phyloP scores from a whole-genome alignment of 352 stramenopile species.

The Globisporangium spiculum region DNA sequence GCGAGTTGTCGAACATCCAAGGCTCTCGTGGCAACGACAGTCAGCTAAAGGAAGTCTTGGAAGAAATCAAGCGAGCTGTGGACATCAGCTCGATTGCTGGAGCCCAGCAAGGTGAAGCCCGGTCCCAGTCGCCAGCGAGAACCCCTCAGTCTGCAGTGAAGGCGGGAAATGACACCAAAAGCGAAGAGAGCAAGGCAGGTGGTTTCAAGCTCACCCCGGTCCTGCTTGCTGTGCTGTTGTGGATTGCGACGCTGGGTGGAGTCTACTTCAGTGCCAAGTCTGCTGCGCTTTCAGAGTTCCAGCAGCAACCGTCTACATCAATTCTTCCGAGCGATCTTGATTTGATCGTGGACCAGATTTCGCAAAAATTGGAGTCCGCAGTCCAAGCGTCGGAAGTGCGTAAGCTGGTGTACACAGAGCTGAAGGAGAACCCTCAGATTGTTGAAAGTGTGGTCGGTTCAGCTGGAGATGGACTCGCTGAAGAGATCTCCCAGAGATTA shows the following conservation, averaged over 20 bases:
- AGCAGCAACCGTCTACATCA: conserved; percentile 13
- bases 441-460: conserved; percentile 2
- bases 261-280: conserved; percentile 24
- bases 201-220: conserved; percentile 7
- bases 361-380: conserved; percentile 18
- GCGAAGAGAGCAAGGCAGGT: not conserved
- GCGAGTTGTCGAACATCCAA: conserved; percentile 18
- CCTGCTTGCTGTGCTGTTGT: conserved; percentile 19
- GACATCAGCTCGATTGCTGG: conserved; percentile 7
- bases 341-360: conserved; percentile 22
- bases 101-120: not conserved
- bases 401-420: conserved; percentile 21
- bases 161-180: not conserved
- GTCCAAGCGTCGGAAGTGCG: conserved; percentile 17
- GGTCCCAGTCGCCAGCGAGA: conserved; percentile 1
- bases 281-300: conserved; percentile 17
- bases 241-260: conserved; percentile 19
- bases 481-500: not conserved
- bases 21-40: conserved; percentile 15
- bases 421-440: conserved; percentile 16
- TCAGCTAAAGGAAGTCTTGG: conserved; percentile 19
- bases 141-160: conserved; percentile 9
- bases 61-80: conserved; percentile 22
- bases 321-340: conserved; percentile 22
- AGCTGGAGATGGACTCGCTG: not conserved